These are phyloP conservation scores for Lichenothelia convexa DNA, from an alignment of 495 filamentous ascomycete genomes.

Conservation along the genomic window DNA sequence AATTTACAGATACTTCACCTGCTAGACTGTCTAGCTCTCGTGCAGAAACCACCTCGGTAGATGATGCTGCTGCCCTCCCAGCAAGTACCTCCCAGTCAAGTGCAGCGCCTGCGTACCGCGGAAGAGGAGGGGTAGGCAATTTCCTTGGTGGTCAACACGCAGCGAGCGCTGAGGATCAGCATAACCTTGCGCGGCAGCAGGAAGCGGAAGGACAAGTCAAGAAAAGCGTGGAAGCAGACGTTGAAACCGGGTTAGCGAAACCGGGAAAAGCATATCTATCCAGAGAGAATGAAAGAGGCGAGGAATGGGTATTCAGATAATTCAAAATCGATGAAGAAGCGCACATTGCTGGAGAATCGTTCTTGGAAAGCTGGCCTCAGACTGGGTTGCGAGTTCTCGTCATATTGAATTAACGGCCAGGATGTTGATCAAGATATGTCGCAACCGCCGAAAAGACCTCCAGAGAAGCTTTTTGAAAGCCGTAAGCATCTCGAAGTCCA, in stretches of 20 bases:
- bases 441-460: no score
- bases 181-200: not conserved
- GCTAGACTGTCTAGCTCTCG: no score
- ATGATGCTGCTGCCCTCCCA: constrained; percentile 3
- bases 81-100: not conserved
- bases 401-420: no score
- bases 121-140: not conserved
- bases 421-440: no score
- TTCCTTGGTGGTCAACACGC: not conserved
- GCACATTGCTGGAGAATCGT: no score
- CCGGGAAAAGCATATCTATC: not conserved
- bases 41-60: constrained; percentile 2
- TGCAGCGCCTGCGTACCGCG: not conserved
- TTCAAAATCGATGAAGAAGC: no score
- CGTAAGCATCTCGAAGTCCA: no score
- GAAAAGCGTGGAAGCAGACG: no score
- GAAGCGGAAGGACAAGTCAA: not conserved
- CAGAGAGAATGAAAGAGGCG: not conserved
- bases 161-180: not conserved
- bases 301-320: no score
- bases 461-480: no score
- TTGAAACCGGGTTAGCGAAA: not conserved
- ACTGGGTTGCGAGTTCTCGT: no score
- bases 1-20: constrained; percentile 12
- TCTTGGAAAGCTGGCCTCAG: no score